Conservation (phyloP, 2,329 filamentous ascomycete species). For the Plenodomus lindquistii region DNA sequence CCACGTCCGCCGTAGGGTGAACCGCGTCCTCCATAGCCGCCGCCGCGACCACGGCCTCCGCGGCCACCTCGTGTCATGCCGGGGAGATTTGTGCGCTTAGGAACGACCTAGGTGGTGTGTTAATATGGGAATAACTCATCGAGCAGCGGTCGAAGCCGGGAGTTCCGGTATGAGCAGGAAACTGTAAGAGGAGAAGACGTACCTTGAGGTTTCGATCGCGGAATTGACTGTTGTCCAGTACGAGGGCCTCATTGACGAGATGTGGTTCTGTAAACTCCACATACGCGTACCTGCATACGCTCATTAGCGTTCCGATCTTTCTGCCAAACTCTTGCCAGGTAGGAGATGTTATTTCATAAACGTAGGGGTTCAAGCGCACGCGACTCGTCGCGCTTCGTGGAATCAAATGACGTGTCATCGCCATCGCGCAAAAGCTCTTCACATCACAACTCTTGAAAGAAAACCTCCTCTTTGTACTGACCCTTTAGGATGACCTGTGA, state of each 20-base stretch:
- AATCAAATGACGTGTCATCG: neutral
- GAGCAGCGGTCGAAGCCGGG: neutral
- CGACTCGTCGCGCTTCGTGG: conserved; percentile 5
- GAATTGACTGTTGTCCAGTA: conserved; percentile 95
- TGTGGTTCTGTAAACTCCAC: conserved; percentile 96
- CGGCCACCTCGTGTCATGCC: conserved; percentile 86
- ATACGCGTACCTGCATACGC: conserved; percentile 83
- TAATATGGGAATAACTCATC: conserved; percentile 18
- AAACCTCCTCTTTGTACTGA: conserved; percentile 59
- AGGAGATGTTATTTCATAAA: conserved; percentile 47
- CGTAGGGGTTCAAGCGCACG: neutral
- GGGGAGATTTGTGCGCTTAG: conserved; percentile 95
- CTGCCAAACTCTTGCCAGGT: conserved; percentile 60
- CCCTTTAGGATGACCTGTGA: conserved; percentile 99
- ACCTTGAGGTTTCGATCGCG: conserved; percentile 96
- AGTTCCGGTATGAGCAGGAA: neutral
- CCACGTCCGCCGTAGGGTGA: conserved; percentile 48
- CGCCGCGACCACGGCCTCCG: conserved; percentile 55
- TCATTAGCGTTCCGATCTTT: conserved; percentile 58
- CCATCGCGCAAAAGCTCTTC: neutral
- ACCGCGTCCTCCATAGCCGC: conserved; percentile 56
- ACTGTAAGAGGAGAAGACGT: conserved; percentile 1
- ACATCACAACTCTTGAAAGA: conserved; percentile 26
- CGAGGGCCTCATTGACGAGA: conserved; percentile 88
- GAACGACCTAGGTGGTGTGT: conserved; percentile 63